Percentiles rank a stretch among this genome's conserved stretches.
phyloP scores from a whole-genome alignment of 352 stramenopile genomes.

The Blastocystis sp. region DNA sequence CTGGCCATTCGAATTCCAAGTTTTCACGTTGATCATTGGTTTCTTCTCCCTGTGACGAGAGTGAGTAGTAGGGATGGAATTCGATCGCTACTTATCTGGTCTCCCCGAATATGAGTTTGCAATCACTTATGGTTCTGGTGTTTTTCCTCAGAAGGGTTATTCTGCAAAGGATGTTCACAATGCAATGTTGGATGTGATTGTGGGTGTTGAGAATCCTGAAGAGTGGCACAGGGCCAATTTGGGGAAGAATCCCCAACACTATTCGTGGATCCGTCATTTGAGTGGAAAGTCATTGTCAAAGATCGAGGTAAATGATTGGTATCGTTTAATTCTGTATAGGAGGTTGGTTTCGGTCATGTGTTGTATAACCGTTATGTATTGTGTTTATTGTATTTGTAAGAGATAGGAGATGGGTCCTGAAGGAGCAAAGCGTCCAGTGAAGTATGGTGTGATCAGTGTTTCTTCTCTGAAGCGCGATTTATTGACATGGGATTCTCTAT shows the following conservation, averaged over 20 bases:
- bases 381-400: neutral
- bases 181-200: conserved; percentile 62
- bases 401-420: conserved; percentile 44
- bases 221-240: conserved; percentile 32
- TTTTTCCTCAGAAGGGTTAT: conserved; percentile 52
- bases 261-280: conserved; percentile 43
- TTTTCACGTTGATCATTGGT: no score
- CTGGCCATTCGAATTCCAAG: no score
- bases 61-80: conserved; percentile 13
- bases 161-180: conserved; percentile 50
- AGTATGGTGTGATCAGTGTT: conserved; percentile 56
- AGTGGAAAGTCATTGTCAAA: neutral
- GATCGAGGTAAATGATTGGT: neutral
- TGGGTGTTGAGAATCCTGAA: conserved; percentile 7
- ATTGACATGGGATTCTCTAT: conserved; percentile 42
- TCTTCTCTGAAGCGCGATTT: conserved; percentile 39
- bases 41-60: no score
- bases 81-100: conserved; percentile 20
- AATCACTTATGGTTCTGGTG: conserved; percentile 52
- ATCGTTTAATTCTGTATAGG: neutral
- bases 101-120: conserved; percentile 49
- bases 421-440: neutral
- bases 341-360: conserved; percentile 39
- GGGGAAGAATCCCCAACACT: conserved; percentile 28
- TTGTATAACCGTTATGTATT: conserved; percentile 36